Conservation (phyloP, 192 early-diverging fungal species). For the Chytriomyces confervae region DNA sequence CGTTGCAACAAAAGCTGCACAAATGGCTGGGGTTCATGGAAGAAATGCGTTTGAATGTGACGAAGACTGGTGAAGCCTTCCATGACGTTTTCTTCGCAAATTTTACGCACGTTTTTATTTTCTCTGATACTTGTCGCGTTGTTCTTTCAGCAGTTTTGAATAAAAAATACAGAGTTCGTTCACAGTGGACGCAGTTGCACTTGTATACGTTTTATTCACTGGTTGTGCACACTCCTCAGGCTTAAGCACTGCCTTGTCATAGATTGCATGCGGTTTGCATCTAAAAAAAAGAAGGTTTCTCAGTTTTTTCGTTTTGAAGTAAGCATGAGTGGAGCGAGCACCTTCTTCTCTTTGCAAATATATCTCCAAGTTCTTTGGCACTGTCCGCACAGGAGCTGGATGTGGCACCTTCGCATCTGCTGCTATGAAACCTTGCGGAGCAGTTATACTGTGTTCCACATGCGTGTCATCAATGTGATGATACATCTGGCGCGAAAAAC, state of each 20-base stretch:
- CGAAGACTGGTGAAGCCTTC: too few relatives aligned
- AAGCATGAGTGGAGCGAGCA: background rate
- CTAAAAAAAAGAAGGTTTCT: background rate
- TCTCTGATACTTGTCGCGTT: too few relatives aligned
- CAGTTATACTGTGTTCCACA: background rate
- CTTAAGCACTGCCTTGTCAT: slow-evolving; percentile 17
- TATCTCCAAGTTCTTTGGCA: slow-evolving; percentile 4
- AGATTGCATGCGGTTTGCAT: slow-evolving; percentile 13
- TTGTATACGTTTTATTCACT: too few relatives aligned
- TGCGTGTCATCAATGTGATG: background rate
- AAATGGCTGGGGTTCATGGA: too few relatives aligned
- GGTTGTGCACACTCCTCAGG: background rate
- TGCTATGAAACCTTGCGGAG: background rate
- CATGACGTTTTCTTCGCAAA: too few relatives aligned
- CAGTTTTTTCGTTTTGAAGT: background rate
- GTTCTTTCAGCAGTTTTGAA: background rate
- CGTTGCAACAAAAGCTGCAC: too few relatives aligned
- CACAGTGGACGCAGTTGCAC: background rate
- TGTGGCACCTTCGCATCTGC: background rate
- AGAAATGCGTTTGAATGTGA: too few relatives aligned
- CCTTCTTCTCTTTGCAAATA: slow-evolving; percentile 35
- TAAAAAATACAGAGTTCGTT: background rate
- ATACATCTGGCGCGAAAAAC: background rate
- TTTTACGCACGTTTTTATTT: too few relatives aligned
- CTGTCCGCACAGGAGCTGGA: background rate